Conservation (phyloP, 371 early-diverging fungal species). For the Nematocida sp. region DNA sequence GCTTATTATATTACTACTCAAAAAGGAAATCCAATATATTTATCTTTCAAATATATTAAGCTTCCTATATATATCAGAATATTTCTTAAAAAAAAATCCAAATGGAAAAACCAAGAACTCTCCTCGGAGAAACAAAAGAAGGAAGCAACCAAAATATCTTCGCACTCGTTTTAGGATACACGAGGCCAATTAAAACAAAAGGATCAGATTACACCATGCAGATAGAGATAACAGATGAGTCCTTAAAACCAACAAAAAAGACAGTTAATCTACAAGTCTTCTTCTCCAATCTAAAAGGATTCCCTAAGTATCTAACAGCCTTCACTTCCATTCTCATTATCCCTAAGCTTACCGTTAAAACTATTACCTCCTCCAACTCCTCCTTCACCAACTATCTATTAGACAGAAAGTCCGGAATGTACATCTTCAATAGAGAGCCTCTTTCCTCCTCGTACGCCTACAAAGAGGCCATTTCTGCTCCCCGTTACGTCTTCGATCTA, state of each 20-base stretch:
- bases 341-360: not conserved
- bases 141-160: not conserved
- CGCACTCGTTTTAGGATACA: not conserved
- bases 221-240: not conserved
- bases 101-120: constrained; percentile 15
- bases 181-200: not conserved
- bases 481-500: not conserved
- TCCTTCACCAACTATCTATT: not conserved
- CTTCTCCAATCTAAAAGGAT: not conserved
- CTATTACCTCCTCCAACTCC: not conserved
- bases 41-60: too few species aligned
- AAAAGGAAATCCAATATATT: too few species aligned
- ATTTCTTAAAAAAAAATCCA: too few species aligned
- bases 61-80: too few species aligned
- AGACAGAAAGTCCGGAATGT: constrained; percentile 25
- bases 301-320: constrained; percentile 15
- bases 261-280: not conserved
- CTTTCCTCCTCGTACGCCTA: not conserved
- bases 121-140: not conserved
- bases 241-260: not conserved
- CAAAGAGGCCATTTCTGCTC: not conserved
- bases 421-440: constrained; percentile 8
- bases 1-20: too few species aligned
- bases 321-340: constrained; percentile 6
- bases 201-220: not conserved